Percentiles rank a stretch among this genome's conserved stretches.
phyloP scores from a whole-genome alignment of 495 filamentous ascomycete species.

The Sordaria brevicollis region DNA sequence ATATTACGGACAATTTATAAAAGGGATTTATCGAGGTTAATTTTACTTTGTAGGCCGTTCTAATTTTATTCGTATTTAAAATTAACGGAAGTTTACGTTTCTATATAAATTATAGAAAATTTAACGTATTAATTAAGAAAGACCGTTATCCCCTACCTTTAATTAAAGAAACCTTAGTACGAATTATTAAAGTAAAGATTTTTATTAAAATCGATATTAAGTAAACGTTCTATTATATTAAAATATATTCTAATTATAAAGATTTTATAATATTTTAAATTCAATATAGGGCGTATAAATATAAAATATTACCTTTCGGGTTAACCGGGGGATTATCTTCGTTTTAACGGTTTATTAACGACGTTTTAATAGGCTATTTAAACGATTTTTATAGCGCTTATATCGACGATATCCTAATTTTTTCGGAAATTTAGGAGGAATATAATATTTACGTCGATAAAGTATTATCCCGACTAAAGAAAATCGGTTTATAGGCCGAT shows the following conservation, averaged over 20 bases:
- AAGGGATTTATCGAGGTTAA: no score
- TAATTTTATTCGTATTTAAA: conserved; percentile 31
- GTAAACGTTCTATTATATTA: conserved; percentile 9
- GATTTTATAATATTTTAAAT: conserved; percentile 23
- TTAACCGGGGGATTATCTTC: conserved; percentile 17
- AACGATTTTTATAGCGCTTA: conserved; percentile 12
- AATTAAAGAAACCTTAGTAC: conserved; percentile 36
- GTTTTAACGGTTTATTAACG: conserved; percentile 24
- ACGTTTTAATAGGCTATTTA: conserved; percentile 7
- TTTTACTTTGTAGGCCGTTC: conserved; percentile 14
- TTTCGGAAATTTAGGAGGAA: neutral
- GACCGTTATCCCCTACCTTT: conserved; percentile 35
- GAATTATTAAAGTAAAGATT: no score
- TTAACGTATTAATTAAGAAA: conserved; percentile 34
- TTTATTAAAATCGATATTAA: conserved; percentile 37
- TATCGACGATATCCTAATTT: conserved; percentile 4
- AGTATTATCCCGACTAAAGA: conserved; percentile 1
- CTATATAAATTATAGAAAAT: conserved; percentile 33
- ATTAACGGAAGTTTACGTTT: conserved; percentile 23
- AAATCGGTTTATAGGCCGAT: conserved; percentile 13
- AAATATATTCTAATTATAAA: conserved; percentile 18
- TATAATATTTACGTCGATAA: neutral
- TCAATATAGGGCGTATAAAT: conserved; percentile 20
- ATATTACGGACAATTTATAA: no score
- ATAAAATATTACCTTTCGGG: conserved; percentile 24